Conservation (phyloP, 805 yeast species). For the fission yeast (Schizosaccharomyces pombe) region DNA sequence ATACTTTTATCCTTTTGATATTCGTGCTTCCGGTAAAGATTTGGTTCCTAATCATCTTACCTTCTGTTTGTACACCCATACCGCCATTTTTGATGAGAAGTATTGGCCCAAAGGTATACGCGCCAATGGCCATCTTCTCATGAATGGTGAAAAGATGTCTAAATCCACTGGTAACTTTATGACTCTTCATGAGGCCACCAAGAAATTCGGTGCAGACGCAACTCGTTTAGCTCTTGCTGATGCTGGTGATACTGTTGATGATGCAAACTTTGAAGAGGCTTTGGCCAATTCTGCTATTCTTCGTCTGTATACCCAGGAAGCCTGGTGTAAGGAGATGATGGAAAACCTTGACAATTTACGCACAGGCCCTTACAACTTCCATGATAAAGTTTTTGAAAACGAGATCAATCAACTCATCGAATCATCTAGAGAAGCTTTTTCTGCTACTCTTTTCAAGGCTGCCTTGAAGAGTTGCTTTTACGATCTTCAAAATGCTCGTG, state of each 20-base stretch:
- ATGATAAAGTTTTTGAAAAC: slow-evolving; percentile 74
- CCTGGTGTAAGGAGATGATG: slow-evolving; percentile 74
- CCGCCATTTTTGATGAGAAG: slow-evolving; percentile 72
- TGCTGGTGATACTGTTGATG: slow-evolving; percentile 94
- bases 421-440: slow-evolving; percentile 47
- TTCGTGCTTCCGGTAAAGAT: slow-evolving; percentile 84
- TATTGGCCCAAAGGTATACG: slow-evolving; percentile 90
- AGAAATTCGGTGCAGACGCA: slow-evolving; percentile 93
- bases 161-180: slow-evolving; percentile 92
- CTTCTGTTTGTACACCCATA: slow-evolving; percentile 79
- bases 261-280: slow-evolving; percentile 90
- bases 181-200: slow-evolving; percentile 63
- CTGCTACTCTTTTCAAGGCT: slow-evolving; percentile 53
- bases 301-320: slow-evolving; percentile 74
- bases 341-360: slow-evolving; percentile 9
- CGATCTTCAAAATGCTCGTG: slow-evolving; percentile 87
- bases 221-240: slow-evolving; percentile 92
- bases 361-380: slow-evolving; percentile 34
- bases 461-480: slow-evolving; percentile 81
- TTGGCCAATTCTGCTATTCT: slow-evolving; percentile 93
- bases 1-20: slow-evolving; percentile 87
- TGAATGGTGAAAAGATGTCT: slow-evolving; percentile 94
- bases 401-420: slow-evolving; percentile 72
- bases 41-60: slow-evolving; percentile 92
- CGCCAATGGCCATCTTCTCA: slow-evolving; percentile 81